A percentile compares a stretch with the other conserved stretches of the same genome.
These are phyloP conservation scores for Crithidia bombi DNA, from an alignment of 208 protist species.

Conservation along the genomic window DNA sequence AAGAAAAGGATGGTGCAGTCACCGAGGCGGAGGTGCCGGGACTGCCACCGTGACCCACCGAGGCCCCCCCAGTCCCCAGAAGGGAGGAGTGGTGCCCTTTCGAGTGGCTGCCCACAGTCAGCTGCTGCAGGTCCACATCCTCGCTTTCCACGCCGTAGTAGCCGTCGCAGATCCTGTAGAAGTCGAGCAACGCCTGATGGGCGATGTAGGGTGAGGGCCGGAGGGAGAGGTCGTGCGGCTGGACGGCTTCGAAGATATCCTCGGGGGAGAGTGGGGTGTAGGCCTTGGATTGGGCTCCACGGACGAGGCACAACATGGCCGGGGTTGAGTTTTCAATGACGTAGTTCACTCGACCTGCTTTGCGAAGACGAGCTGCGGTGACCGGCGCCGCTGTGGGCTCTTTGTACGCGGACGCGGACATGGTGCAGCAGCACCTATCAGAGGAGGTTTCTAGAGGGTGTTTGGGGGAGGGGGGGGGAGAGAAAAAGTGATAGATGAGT, in stretches of 20 bases:
- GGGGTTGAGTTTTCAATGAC: constrained; percentile 64
- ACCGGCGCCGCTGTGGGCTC: constrained; percentile 19
- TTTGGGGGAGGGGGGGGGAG: too few species aligned
- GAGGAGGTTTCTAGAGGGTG: too few species aligned
- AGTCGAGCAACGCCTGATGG: constrained; percentile 79
- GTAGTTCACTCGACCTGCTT: constrained; percentile 51
- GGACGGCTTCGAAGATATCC: constrained; percentile 42
- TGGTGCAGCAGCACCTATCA: not conserved
- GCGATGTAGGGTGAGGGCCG: constrained; percentile 64
- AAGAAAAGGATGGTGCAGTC: constrained; percentile 2
- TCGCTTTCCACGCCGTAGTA: constrained; percentile 62
- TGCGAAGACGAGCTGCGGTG: constrained; percentile 21
- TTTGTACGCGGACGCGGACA: constrained; percentile 24
- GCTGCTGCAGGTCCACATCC: constrained; percentile 36
- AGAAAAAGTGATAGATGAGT: too few species aligned
- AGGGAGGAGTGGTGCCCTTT: constrained; percentile 5
- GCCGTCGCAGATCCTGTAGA: constrained; percentile 70
- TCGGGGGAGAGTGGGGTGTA: constrained; percentile 67
- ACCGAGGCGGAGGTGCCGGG: not conserved
- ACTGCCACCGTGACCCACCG: not conserved
- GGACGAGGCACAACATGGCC: constrained; percentile 66
- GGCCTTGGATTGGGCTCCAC: constrained; percentile 53
- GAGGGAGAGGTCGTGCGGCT: constrained; percentile 62
- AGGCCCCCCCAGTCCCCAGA: not conserved
- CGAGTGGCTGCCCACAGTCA: constrained; percentile 25